Conservation (phyloP, 148 eudicot genomes). For the Nepenthes gracilis region DNA sequence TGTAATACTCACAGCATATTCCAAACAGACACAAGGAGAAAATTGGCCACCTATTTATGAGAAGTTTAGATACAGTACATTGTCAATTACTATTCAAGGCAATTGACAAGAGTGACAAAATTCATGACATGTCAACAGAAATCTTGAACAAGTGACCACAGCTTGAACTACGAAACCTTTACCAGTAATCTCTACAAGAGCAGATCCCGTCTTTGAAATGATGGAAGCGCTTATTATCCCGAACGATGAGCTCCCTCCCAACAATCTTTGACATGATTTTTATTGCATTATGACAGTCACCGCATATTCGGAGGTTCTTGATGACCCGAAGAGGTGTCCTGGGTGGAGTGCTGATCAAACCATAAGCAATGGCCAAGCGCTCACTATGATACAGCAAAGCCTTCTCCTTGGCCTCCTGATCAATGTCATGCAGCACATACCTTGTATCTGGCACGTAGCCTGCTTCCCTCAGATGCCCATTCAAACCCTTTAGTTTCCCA, state of each 20-base stretch:
- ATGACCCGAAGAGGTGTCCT: slow-evolving; percentile 35
- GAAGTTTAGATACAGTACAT: too few relatives aligned
- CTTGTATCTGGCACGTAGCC: slow-evolving; percentile 42
- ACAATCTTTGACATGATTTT: slow-evolving; percentile 43
- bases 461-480: slow-evolving; percentile 39
- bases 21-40: too few relatives aligned
- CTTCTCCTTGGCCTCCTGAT: slow-evolving; percentile 37
- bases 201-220: slow-evolving; percentile 44
- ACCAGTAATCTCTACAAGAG: slow-evolving; percentile 46
- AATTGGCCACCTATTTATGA: too few relatives aligned
- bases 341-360: slow-evolving; percentile 36
- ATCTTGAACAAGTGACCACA: background rate
- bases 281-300: slow-evolving; percentile 44
- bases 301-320: slow-evolving; percentile 41
- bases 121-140: background rate
- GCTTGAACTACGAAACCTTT: background rate
- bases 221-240: slow-evolving; percentile 45
- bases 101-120: too few relatives aligned
- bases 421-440: slow-evolving; percentile 45
- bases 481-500: slow-evolving; percentile 21
- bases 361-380: slow-evolving; percentile 42
- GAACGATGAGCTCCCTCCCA: slow-evolving; percentile 43
- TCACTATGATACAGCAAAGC: slow-evolving; percentile 43
- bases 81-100: too few relatives aligned
- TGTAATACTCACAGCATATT: too few relatives aligned